Evolutionary conservation across 768 basidiomycete species (phyloP), one percentile per base, ranked within the genome.

Genomic region (Leccinum subgranulosum): DNA sequence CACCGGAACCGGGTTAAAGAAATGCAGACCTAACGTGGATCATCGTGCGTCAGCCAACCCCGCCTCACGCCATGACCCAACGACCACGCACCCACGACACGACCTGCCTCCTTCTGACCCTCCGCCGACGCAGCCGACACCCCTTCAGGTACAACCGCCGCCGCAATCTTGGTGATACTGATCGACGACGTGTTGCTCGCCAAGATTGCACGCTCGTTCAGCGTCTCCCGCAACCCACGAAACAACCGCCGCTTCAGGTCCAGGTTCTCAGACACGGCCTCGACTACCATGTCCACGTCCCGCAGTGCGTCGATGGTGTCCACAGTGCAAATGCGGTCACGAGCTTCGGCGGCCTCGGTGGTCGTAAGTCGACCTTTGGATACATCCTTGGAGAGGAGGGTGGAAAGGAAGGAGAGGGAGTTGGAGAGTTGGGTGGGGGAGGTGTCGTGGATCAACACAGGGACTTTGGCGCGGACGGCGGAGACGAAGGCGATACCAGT

Each of bases 1-100:
- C 31, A 96, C 90, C 3, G 95, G 95, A 4, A 97, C 95, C 4
- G 95, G 95, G 67, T 98, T 96, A 77, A 97, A 96, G 78, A 94
- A 97, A 70, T 96, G 94, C 43, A 96, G 76, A 12, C 87, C 92
- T 93, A 53, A 47, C 4, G 31, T 15, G 6, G 49, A 17, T 21
- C 19, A 21, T 12, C 52, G 29, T 28, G 28, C 57, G 45, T 55
- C 34, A 54, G 28, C 49, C 36, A 33, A 14, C 19, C 39, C 28
- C 41, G 11, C 49, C 39, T 2, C 3, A 1, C 0, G 14, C 17
- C 29, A 15, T 0, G 11, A 12, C 27, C 21, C 9, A 27, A 23
- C 4, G 27, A n/a, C 45, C 36, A 15, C 84, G 57, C 64, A 90
- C 90, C 94, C 51, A 97, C 91, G 41, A 94, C 92, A 48, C 93